These are phyloP conservation scores for Cordyceps cicadae DNA, from an alignment of 2,329 filamentous ascomycete species.

Conservation along the genomic window DNA sequence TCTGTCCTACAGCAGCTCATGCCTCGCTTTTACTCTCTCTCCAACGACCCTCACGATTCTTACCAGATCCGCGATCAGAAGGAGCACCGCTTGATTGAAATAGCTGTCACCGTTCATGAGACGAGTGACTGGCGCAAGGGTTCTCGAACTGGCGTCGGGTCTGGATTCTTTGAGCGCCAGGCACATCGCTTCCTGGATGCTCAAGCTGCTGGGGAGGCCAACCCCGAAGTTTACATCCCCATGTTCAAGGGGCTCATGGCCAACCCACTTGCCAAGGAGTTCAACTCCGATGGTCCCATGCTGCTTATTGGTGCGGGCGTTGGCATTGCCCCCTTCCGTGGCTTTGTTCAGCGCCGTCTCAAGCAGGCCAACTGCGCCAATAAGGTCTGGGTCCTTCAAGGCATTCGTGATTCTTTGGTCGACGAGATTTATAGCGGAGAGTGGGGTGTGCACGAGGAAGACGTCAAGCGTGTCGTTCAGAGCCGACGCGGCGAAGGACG, in stretches of 20 bases:
- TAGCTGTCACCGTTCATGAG: slow-evolving; percentile 95
- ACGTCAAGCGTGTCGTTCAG: slow-evolving; percentile 75
- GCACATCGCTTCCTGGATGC: slow-evolving; percentile 64
- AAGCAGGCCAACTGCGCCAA: slow-evolving; percentile 95
- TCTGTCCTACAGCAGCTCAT: slow-evolving; percentile 79
- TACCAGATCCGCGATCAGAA: slow-evolving; percentile 60
- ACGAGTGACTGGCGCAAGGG: slow-evolving; percentile 68
- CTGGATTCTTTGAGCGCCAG: slow-evolving; percentile 85
- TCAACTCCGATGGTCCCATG: slow-evolving; percentile 92
- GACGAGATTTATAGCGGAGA: slow-evolving; percentile 97
- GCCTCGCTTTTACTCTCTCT: slow-evolving; percentile 97
- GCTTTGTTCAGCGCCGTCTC: slow-evolving; percentile 88
- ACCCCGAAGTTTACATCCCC: slow-evolving; percentile 65
- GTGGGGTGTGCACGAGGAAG: slow-evolving; percentile 85
- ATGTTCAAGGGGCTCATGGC: slow-evolving; percentile 99
- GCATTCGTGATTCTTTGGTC: slow-evolving; percentile 84
- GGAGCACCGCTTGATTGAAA: slow-evolving; percentile 75
- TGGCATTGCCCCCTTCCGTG: slow-evolving; percentile 93
- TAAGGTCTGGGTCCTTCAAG: slow-evolving; percentile 95
- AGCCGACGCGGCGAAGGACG: slow-evolving; percentile 68
- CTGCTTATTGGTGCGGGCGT: slow-evolving; percentile 93
- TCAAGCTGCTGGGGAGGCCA: slow-evolving; percentile 49
- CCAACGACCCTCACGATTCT: slow-evolving; percentile 82
- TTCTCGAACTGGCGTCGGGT: slow-evolving; percentile 74
- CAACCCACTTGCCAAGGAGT: slow-evolving; percentile 87